Base-by-base conservation (phyloP, 306 rosid species). In the Prunus dulcis region DNA sequence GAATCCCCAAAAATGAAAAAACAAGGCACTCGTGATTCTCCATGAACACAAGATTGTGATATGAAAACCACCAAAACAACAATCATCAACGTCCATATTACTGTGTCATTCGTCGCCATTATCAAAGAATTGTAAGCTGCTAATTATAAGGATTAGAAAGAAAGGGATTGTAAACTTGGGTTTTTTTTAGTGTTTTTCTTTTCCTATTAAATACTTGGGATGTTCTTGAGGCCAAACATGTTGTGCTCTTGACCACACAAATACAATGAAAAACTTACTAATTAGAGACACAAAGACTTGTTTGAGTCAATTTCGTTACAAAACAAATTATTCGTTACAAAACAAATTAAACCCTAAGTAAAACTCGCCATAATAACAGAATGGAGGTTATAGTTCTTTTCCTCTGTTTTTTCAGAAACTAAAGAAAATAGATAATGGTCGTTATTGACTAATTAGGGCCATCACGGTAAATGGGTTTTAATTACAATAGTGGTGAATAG, bases 1-100 rank as follows among this genome's bases (percentile, higher is more conserved):
- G 93, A 88, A 51, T 92, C 96, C 0, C 96, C 96, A 74, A 87
- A 88, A 32, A 87, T 70, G 78, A 87, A 88, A 22, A 72, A 47
- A 10, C 93, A 84, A 8, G 89, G 82, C 2, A 82, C 87, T 68
- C 52, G 63, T 0, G 82, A 18, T 57, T 50, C 32, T 23, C 52
- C 76, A 56, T 9, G 15, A 56, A 72, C 76, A 58, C 20, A 72
- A 49, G 53, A 56, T 58, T 58, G 18, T 20, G 22, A 19, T 56
- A 61, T 15, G 6, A 9, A 27, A 61, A 61, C 15, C n/a, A 61
- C n/a, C 19, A 61, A 12, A 61, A 27, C 41, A 13, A 13, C n/a
- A 25, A 27, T 61, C 66, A 61, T 25, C 4, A 15, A 12, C 41
- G 19, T 61, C 66, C 66, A 61, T 25, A 17, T 23, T 23, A 13